phyloP scores from a whole-genome alignment of 2,329 filamentous ascomycete species.

The Cladosporium sp. region DNA sequence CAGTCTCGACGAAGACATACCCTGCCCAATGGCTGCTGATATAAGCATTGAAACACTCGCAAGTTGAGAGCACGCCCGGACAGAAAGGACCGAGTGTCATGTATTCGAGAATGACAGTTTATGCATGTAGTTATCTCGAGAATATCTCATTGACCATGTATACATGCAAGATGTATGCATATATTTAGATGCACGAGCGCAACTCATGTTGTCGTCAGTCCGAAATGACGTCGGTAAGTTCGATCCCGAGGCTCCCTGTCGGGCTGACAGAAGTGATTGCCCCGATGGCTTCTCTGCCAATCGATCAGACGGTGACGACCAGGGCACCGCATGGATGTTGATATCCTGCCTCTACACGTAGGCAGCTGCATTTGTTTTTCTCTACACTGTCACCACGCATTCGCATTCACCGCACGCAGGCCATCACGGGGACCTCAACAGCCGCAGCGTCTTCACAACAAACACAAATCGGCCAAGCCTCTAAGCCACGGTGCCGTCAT shows the following conservation, averaged over 20 bases:
- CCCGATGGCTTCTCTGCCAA: not conserved
- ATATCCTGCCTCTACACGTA: not conserved
- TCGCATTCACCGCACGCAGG: not conserved
- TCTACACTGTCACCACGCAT: not conserved
- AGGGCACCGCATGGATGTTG: not conserved
- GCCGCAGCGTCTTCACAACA: slow-evolving; percentile 8
- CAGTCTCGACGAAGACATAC: too few species aligned
- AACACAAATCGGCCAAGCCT: slow-evolving; percentile 12
- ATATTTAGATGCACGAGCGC: too few species aligned
- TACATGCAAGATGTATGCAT: too few species aligned
- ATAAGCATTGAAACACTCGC: too few species aligned
- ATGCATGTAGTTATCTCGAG: too few species aligned
- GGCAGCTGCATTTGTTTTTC: not conserved
- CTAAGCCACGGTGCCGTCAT: slow-evolving; percentile 12
- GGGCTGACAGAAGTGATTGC: too few species aligned
- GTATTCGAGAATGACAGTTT: too few species aligned
- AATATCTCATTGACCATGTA: too few species aligned
- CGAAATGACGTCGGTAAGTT: not conserved
- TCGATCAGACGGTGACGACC: not conserved
- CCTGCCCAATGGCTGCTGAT: too few species aligned
- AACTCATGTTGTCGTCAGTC: too few species aligned
- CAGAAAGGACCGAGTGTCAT: too few species aligned
- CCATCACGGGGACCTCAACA: not conserved
- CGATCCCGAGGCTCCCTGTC: not conserved
- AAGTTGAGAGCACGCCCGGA: too few species aligned